Conservation (phyloP, 1,284 basidiomycete species). For the Exobasidium cylindrosporum region DNA sequence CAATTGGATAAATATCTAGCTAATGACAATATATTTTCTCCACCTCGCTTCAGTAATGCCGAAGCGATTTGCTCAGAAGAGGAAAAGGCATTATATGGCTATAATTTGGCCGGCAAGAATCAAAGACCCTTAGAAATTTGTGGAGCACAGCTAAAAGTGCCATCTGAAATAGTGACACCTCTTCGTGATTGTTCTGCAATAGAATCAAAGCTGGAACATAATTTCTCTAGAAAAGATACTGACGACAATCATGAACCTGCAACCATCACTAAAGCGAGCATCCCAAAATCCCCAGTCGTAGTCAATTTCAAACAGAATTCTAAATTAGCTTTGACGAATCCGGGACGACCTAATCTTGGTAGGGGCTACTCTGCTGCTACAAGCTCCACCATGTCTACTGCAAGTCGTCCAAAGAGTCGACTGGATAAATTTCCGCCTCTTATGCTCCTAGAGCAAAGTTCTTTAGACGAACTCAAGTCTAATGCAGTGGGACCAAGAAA, state of each 20-base stretch:
- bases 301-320: neutral
- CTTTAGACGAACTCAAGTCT: conserved; percentile 46
- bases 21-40: conserved; percentile 27
- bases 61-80: conserved; percentile 24
- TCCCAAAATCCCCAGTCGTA: neutral
- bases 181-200: neutral
- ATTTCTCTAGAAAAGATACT: conserved; percentile 25
- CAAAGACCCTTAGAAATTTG: neutral
- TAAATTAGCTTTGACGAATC: conserved; percentile 13
- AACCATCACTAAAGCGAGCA: neutral
- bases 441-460: conserved; percentile 38
- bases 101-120: conserved; percentile 4
- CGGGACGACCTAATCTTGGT: conserved; percentile 10
- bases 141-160: neutral
- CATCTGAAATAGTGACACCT: too few relatives aligned
- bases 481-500: conserved; percentile 46
- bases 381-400: conserved; percentile 26
- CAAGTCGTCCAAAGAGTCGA: conserved; percentile 26
- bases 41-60: conserved; percentile 30
- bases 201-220: neutral
- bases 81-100: conserved; percentile 34
- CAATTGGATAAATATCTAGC: conserved; percentile 47
- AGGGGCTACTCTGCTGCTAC: conserved; percentile 6
- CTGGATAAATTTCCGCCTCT: conserved; percentile 44
- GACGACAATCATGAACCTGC: conserved; percentile 19